phyloP scores from a whole-genome alignment of 1,284 basidiomycete species.

The Ustilago nuda region DNA sequence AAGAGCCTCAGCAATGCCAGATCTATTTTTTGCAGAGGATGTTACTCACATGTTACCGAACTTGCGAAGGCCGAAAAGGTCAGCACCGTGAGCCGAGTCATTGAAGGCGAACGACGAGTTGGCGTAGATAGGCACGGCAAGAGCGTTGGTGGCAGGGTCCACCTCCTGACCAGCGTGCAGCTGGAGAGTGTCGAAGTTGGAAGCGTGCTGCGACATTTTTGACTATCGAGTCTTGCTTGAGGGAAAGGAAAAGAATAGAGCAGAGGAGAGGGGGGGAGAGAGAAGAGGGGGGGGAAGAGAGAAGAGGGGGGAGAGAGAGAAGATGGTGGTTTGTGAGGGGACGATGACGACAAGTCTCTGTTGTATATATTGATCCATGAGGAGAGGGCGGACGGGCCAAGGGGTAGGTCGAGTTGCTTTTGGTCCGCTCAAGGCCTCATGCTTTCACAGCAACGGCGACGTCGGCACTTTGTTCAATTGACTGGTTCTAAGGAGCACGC shows the following conservation, averaged over 20 bases:
- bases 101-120: conserved; percentile 68
- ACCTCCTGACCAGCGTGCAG: conserved; percentile 83
- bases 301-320: neutral
- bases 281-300: neutral
- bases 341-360: neutral
- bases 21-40: neutral
- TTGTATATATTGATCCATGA: conserved; percentile 26
- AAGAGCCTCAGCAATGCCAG: neutral
- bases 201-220: conserved; percentile 43
- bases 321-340: neutral
- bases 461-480: conserved; percentile 4
- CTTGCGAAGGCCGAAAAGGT: conserved; percentile 78
- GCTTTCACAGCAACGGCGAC: conserved; percentile 3
- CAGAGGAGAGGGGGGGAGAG: neutral
- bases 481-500: neutral
- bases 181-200: conserved; percentile 69
- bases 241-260: neutral
- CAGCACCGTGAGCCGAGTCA: conserved; percentile 76
- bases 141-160: conserved; percentile 79
- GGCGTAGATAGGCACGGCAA: conserved; percentile 83
- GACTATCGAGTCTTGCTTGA: conserved; percentile 3
- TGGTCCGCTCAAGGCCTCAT: neutral
- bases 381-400: conserved; percentile 12
- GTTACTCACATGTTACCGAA: conserved; percentile 75
- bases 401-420: conserved; percentile 2